Evolutionary conservation across 2,329 filamentous ascomycete genomes (phyloP), one percentile per base, ranked within the genome.

Genomic region (Fusarium concolor): DNA sequence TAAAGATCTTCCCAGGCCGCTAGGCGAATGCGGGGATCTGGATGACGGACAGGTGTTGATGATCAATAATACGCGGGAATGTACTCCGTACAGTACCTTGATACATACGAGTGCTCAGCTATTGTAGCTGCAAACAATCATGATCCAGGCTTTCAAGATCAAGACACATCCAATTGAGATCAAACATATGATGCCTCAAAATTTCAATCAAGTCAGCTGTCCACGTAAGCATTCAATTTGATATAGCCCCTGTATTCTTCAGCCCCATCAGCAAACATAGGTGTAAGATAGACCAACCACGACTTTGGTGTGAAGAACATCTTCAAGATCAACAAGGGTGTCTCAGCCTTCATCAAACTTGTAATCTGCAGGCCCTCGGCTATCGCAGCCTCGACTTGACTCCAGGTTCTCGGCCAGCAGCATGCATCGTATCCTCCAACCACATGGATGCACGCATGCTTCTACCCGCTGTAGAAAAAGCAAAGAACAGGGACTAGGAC

Each of bases 271-370:
- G 15, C 41, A 17, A 35, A 24, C 41, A 29, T 46, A 12, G 62
- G 51, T 51, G 56, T 56, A 50, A 57, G 56, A 47, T 53, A 49
- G 50, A 35, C 71, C 70, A 70, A 70, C 68, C 58, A 71, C 18
- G 45, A 26, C 3, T 42, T 60, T 56, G 68, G 70, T 74, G 71
- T 68, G 70, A 74, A 73, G 59, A 74, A 60, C 65, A 55, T 49
- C 52, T 44, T 61, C 60, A 24, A 51, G 52, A 61, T 46, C 56
- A 57, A 73, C 71, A 70, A 74, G 71, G 71, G 68, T 72, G 43
- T 51, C 41, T 47, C 35, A 63, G 67, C 57, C 64, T 64, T 50
- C 67, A 65, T 24, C n/a, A 31, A 62, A 65, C 29, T 37, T 38
- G 42, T 29, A 58, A 65, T 17, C 49, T 65, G 45, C 29, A 57